phyloP scores from a whole-genome alignment of 192 early-diverging fungal genomes.

The Phycomyces blakesleeanus region DNA sequence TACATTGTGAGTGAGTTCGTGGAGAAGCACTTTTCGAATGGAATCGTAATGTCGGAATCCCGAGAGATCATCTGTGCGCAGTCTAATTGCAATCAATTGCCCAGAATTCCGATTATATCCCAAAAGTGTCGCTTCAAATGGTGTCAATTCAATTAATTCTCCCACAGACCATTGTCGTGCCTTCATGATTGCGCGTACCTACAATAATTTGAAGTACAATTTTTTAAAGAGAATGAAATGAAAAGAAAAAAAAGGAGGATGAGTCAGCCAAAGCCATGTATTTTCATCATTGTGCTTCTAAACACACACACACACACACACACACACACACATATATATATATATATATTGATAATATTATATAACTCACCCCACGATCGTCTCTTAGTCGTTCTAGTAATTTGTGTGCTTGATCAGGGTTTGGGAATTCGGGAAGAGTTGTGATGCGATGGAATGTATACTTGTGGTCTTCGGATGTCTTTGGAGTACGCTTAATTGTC shows the following conservation, averaged over 20 bases:
- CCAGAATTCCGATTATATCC: slow-evolving; percentile 72
- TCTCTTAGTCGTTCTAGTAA: slow-evolving; percentile 64
- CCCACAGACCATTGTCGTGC: slow-evolving; percentile 65
- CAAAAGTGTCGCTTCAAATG: slow-evolving; percentile 60
- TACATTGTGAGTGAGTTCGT: slow-evolving; percentile 78
- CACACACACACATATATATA: too few relatives aligned
- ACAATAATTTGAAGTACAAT: too few relatives aligned
- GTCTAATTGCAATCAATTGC: slow-evolving; percentile 64
- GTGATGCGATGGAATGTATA: slow-evolving; percentile 60
- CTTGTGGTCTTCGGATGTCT: slow-evolving; percentile 16
- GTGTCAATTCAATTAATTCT: slow-evolving; percentile 64
- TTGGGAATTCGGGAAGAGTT: slow-evolving; percentile 53
- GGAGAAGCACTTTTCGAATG: slow-evolving; percentile 66
- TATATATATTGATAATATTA: too few relatives aligned
- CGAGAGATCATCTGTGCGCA: slow-evolving; percentile 72
- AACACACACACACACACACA: too few relatives aligned
- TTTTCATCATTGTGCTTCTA: too few relatives aligned
- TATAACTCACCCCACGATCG: slow-evolving; percentile 55
- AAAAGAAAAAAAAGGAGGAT: too few relatives aligned
- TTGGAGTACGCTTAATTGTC: neutral
- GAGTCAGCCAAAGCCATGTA: slow-evolving; percentile 15
- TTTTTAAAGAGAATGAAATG: too few relatives aligned
- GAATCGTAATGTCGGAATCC: slow-evolving; percentile 73
- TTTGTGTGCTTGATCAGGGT: slow-evolving; percentile 47
- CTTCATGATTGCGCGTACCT: slow-evolving; percentile 52